Evolutionary conservation across 2,329 filamentous ascomycete genomes (phyloP).

Genomic region (Calycina marina): DNA sequence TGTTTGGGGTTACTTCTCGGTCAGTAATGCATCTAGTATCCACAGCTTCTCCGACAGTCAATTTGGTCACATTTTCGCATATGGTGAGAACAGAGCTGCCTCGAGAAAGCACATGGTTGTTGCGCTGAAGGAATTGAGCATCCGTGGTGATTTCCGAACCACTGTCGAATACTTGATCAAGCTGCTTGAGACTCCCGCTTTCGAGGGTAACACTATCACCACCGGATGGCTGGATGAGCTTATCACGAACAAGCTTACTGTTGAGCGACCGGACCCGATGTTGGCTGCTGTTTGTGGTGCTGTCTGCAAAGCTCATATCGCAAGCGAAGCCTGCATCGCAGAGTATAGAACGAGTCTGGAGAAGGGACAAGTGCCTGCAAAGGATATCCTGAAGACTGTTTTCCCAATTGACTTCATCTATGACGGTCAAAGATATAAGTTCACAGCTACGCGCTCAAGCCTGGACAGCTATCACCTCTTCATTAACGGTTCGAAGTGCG

Average conservation of each 20-base stretch:
- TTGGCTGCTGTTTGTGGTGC: slow-evolving; percentile 93
- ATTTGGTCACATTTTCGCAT: slow-evolving; percentile 98
- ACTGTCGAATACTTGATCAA: slow-evolving; percentile 99
- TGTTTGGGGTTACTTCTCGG: slow-evolving; percentile 99
- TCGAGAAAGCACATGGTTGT: slow-evolving; percentile 99
- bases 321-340: slow-evolving; percentile 76
- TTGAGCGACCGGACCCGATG: slow-evolving; percentile 85
- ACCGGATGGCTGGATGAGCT: slow-evolving; percentile 98
- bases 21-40: slow-evolving; percentile 89
- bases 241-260: slow-evolving; percentile 93
- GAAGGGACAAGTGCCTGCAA: slow-evolving; percentile 93
- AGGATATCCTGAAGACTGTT: slow-evolving; percentile 93
- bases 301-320: slow-evolving; percentile 84
- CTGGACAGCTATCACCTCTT: slow-evolving; percentile 92
- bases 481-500: slow-evolving; percentile 96
- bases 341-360: slow-evolving; percentile 83
- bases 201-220: slow-evolving; percentile 98
- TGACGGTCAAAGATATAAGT: slow-evolving; percentile 92
- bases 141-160: slow-evolving; percentile 97
- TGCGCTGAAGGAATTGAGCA: slow-evolving; percentile 94
- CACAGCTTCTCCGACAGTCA: slow-evolving; percentile 99
- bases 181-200: slow-evolving; percentile 92
- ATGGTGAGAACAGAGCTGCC: slow-evolving; percentile 90
- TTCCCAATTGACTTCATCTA: slow-evolving; percentile 99
- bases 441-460: slow-evolving; percentile 88